phyloP scores from a whole-genome alignment of 768 basidiomycete genomes.

The Mrakia blollopis region DNA sequence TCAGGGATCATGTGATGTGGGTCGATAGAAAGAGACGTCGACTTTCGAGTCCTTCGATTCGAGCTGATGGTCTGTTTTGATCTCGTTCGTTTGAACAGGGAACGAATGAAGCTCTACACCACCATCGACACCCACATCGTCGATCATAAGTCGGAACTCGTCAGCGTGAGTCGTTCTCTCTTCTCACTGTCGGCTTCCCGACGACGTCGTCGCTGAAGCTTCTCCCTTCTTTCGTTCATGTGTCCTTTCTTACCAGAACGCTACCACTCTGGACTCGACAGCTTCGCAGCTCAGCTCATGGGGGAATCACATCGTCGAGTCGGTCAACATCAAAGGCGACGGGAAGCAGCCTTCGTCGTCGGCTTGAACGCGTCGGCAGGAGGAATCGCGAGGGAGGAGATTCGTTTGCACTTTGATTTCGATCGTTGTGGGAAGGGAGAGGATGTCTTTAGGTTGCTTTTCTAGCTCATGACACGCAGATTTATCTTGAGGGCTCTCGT shows the following conservation, averaged over 20 bases:
- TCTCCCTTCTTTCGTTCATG: neutral
- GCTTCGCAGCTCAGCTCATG: neutral
- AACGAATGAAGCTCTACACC: conserved; percentile 2
- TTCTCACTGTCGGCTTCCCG: neutral
- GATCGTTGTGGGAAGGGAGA: no score
- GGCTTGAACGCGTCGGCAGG: no score
- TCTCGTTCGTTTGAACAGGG: neutral
- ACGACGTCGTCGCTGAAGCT: neutral
- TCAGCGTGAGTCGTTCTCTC: neutral
- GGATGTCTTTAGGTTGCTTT: no score
- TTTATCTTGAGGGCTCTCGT: no score
- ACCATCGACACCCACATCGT: neutral
- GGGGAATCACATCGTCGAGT: neutral
- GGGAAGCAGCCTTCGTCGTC: no score
- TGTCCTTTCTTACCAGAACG: neutral
- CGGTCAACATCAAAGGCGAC: neutral
- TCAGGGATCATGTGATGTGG: conserved; percentile 3
- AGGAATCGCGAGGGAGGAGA: no score
- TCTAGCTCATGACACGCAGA: no score
- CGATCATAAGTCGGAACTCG: neutral
- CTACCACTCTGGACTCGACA: neutral
- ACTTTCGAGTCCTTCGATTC: neutral
- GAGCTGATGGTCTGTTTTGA: neutral
- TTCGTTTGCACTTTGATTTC: no score
- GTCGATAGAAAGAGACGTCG: no score